Evolutionary conservation across 805 yeast species (phyloP), one percentile per base, ranked within the genome.

Genomic region (Wickerhamiella dianesei): DNA sequence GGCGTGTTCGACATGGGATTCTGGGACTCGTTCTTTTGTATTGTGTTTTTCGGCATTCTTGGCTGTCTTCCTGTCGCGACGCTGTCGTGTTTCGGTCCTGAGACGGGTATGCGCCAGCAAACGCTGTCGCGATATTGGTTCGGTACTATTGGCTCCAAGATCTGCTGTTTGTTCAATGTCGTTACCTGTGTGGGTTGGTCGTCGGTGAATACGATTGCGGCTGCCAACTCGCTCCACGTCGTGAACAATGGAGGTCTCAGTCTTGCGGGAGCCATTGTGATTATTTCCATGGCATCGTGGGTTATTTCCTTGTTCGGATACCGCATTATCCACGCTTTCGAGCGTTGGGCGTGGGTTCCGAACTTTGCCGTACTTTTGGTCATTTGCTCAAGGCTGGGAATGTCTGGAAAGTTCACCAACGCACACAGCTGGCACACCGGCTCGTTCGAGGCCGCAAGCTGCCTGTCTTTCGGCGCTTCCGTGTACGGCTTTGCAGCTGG

Each of bases 101-200:
- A 74, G 54, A 75, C 82, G 46, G 96, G 96, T 54, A 70, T 88
- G 52, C 79, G 96, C 66, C 96, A 88, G 64, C 81, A 87, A 83
- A 73, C 84, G 36, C 59, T 87, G 48, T 77, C 94, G 9, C 74
- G 89, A 55, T 87, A 71, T 64, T 72, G 86, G 56, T 72, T 79
- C 52, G 96, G 96, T 53, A 77, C 80, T 64, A 61, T 69, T 29
- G 80, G 82, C 42, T 79, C 82, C 66, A 75, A 94, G 62, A 71
- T 86, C 48, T 81, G 85, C 59, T 80, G 94, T 8, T 63, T 80
- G 41, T 70, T 88, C 61, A 86, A 87, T 61, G 74, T 79, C 58
- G 64, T 88, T 52, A 88, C 95, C 21, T 84, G 95, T 74, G 76
- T 87, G 47, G 96, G 96, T 57, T 88, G 96, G 96, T 83, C 92